These are phyloP conservation scores for Calonectria crousiana DNA, from an alignment of 2,329 filamentous ascomycete species.

Conservation along the genomic window DNA sequence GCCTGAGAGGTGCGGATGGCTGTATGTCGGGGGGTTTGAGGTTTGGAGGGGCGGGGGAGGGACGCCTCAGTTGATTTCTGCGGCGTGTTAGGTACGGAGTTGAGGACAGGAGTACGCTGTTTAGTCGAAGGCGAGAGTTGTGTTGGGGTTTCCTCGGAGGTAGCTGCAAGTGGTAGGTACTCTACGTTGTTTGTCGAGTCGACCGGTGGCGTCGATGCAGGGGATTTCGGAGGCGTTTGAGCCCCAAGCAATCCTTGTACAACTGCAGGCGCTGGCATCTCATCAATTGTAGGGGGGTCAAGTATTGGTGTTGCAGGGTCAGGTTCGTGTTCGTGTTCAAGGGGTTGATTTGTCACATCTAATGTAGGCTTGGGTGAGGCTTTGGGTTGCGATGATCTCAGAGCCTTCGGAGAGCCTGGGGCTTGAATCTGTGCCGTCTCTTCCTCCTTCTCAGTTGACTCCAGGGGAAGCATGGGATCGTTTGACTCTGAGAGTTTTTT, in stretches of 20 bases:
- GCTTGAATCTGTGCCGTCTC: background rate
- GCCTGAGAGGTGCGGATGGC: slow-evolving; percentile 41
- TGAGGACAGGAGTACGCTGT: background rate
- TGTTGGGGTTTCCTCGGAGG: background rate
- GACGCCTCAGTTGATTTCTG: background rate
- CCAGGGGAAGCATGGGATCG: background rate
- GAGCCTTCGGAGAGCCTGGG: background rate
- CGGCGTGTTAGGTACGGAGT: slow-evolving; percentile 22
- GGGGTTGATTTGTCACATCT: background rate
- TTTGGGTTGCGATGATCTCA: background rate
- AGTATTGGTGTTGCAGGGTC: no score
- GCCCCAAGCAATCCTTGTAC: background rate
- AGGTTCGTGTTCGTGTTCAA: background rate
- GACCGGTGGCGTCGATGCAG: background rate
- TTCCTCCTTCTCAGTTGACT: background rate
- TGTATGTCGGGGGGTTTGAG: slow-evolving; percentile 43
- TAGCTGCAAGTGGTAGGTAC: background rate
- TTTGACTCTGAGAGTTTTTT: slow-evolving; percentile 24
- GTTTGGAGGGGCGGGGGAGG: slow-evolving; percentile 36
- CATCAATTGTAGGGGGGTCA: background rate
- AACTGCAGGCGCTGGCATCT: background rate
- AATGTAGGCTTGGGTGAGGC: background rate
- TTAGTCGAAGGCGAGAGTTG: background rate
- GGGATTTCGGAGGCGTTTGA: background rate
- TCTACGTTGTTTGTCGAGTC: background rate